These are phyloP conservation scores for Teratosphaeria destructans DNA, from an alignment of 2,329 filamentous ascomycete genomes.

Conservation along the genomic window DNA sequence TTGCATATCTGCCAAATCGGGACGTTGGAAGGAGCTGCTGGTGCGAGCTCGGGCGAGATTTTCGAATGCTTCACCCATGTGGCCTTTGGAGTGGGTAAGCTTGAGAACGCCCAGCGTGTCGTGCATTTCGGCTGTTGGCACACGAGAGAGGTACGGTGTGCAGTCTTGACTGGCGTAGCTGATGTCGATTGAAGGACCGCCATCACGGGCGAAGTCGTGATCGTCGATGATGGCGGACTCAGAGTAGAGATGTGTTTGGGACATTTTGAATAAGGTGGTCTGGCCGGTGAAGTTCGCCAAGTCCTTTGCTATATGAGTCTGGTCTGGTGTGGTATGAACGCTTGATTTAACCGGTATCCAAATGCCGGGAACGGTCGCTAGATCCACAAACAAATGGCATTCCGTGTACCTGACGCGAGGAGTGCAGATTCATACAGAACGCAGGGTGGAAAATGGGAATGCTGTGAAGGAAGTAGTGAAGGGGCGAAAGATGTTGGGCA, in stretches of 20 bases:
- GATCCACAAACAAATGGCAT: not conserved
- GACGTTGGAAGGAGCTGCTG: constrained; percentile 2
- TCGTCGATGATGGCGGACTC: not conserved
- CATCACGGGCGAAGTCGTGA: not conserved
- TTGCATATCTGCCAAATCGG: constrained; percentile 1
- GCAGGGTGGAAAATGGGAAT: not conserved
- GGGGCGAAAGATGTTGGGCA: not conserved
- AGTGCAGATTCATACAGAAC: not conserved
- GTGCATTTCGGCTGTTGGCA: not conserved
- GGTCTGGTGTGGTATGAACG: not conserved
- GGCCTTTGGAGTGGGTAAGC: constrained; percentile 3
- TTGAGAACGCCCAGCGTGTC: not conserved
- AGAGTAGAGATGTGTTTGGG: not conserved
- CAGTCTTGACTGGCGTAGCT: not conserved
- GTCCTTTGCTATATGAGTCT: not conserved
- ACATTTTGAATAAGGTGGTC: not conserved
- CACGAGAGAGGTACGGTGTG: constrained; percentile 1
- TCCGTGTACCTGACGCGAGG: not conserved
- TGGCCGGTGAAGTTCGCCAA: not conserved
- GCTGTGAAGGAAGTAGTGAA: not conserved
- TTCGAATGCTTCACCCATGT: constrained; percentile 12
- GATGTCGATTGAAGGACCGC: constrained; percentile 1
- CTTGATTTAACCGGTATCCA: not conserved
- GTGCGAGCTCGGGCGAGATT: constrained; percentile 9
- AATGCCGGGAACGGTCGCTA: constrained; percentile 1